phyloP scores from a whole-genome alignment of 805 yeast species.

The Geotrichum ghanense region DNA sequence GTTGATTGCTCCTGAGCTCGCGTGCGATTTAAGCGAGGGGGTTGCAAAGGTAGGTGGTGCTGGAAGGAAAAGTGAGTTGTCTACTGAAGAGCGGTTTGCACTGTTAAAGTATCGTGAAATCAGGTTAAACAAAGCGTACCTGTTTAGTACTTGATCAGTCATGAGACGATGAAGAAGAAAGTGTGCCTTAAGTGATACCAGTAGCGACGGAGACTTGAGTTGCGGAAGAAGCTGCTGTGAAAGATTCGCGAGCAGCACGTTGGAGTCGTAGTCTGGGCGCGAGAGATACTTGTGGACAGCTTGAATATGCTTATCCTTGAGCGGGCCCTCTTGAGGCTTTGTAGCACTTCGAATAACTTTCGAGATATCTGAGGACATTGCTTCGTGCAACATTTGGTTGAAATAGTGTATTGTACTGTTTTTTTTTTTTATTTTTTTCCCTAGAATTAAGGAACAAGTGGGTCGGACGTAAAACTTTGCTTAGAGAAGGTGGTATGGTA shows the following conservation, averaged over 20 bases:
- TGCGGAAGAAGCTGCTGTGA: constrained; percentile 7
- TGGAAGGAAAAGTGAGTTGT: background rate
- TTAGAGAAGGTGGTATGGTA: too few relatives aligned
- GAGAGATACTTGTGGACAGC: constrained; percentile 6
- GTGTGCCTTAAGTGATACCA: constrained; percentile 12
- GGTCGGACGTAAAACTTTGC: too few relatives aligned
- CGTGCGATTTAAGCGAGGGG: background rate
- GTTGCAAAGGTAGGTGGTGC: background rate
- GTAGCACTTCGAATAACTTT: constrained; percentile 8
- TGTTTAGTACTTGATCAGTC: constrained; percentile 5
- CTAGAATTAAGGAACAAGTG: too few relatives aligned
- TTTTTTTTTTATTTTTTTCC: too few relatives aligned
- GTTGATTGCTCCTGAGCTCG: background rate
- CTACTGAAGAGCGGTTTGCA: background rate
- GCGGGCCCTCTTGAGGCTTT: constrained; percentile 4
- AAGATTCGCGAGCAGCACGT: constrained; percentile 5
- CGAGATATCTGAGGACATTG: background rate
- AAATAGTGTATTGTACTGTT: too few relatives aligned
- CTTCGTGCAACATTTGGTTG: too few relatives aligned
- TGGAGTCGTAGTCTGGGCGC: constrained; percentile 3
- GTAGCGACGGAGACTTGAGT: constrained; percentile 2
- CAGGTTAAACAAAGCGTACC: background rate
- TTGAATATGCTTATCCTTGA: constrained; percentile 8
- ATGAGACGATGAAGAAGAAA: constrained; percentile 10
- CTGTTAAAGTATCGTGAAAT: background rate